Evolutionary conservation across 768 basidiomycete species (phyloP).

Genomic region (Crepidotus variabilis): DNA sequence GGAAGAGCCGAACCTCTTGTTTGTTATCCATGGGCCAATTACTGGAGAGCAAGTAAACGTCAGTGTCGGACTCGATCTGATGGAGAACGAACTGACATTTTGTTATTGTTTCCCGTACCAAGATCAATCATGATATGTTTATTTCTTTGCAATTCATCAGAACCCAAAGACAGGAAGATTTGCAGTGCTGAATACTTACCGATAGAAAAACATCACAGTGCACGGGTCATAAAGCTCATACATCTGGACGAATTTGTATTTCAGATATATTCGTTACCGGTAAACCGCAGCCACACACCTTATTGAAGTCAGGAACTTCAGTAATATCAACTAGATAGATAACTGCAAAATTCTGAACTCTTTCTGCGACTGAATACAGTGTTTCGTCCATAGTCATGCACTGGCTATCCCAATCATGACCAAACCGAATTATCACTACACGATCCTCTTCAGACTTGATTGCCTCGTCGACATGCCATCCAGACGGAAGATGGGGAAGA

Average conservation of each 20-base stretch:
- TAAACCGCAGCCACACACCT: constrained; percentile 45
- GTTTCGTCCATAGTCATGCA: constrained; percentile 99
- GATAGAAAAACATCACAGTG: constrained; percentile 98
- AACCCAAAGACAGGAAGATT: constrained; percentile 5
- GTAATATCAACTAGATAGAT: constrained; percentile 96
- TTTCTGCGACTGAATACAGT: constrained; percentile 86
- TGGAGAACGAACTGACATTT: constrained; percentile 65
- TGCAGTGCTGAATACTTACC: constrained; percentile 45
- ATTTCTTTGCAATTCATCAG: constrained; percentile 48
- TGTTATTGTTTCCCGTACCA: constrained; percentile 99
- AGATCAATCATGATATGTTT: constrained; percentile 99
- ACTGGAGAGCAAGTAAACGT: constrained; percentile 37
- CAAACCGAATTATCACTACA: constrained; percentile 91
- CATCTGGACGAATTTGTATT: constrained; percentile 56
- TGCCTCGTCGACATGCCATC: constrained; percentile 99
- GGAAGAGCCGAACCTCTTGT: constrained; percentile 70
- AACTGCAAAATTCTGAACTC: constrained; percentile 98
- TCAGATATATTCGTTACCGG: neutral
- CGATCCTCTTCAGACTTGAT: constrained; percentile 98
- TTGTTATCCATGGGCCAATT: constrained; percentile 99
- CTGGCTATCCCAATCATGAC: constrained; percentile 88
- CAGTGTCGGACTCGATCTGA: neutral
- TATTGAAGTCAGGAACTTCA: constrained; percentile 97
- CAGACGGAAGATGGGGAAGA: constrained; percentile 82
- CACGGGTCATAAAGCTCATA: constrained; percentile 98